A percentile compares a stretch with the other conserved stretches of the same genome.
Conservation (phyloP, 768 basidiomycete genomes). For the Suillus paluster region DNA sequence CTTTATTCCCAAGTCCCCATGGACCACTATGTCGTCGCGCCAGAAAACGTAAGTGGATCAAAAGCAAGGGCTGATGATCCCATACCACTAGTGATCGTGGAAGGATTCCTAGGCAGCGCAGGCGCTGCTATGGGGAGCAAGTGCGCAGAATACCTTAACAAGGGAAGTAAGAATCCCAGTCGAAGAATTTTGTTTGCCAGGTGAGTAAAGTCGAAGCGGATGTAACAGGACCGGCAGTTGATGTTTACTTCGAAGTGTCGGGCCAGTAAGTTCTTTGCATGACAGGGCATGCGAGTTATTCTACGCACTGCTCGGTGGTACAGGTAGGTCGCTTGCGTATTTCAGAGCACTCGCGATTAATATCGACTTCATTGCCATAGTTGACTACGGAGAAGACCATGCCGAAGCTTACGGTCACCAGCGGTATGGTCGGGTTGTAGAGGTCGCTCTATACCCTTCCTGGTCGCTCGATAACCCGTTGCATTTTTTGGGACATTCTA, state of each 20-base stretch:
- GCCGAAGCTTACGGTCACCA: constrained; percentile 41
- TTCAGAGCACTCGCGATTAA: background rate
- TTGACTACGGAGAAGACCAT: constrained; percentile 54
- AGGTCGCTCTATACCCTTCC: constrained; percentile 46
- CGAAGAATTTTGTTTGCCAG: constrained; percentile 21
- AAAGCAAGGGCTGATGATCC: background rate
- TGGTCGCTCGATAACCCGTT: constrained; percentile 49
- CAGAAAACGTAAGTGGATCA: background rate
- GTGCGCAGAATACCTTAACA: constrained; percentile 39
- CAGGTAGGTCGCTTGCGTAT: constrained; percentile 29
- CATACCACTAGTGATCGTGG: constrained; percentile 49
- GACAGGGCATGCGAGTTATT: constrained; percentile 58
- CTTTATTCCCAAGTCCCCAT: background rate
- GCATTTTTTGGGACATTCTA: constrained; percentile 55
- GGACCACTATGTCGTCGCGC: background rate
- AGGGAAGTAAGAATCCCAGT: constrained; percentile 16
- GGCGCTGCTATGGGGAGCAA: constrained; percentile 46
- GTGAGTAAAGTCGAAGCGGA: constrained; percentile 13
- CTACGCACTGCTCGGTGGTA: constrained; percentile 50
- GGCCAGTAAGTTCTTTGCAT: constrained; percentile 56
- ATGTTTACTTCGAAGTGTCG: constrained; percentile 38
- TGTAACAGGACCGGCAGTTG: background rate
- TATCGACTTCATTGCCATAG: constrained; percentile 21
- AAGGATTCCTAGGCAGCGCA: constrained; percentile 49
- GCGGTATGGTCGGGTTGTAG: constrained; percentile 46